Conservation (phyloP, 2,329 filamentous ascomycete genomes). For the Chrysoporthe austroafricana region DNA sequence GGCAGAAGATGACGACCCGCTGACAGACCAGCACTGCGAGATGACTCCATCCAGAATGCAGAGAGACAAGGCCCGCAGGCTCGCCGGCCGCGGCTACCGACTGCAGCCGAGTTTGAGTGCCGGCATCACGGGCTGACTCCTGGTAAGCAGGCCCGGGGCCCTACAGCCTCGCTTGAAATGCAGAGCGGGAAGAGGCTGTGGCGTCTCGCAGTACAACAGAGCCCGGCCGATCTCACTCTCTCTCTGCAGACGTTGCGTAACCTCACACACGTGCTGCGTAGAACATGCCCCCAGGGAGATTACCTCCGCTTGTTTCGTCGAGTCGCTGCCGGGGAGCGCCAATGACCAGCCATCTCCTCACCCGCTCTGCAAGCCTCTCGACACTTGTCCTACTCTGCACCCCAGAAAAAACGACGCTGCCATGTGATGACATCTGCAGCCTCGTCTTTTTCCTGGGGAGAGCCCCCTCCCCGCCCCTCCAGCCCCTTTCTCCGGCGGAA, state of each 20-base stretch:
- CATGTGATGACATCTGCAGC: slow-evolving; percentile 16
- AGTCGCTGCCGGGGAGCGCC: neutral
- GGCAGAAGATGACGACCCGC: neutral
- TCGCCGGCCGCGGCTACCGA: neutral
- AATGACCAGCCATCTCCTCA: neutral
- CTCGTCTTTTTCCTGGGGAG: neutral
- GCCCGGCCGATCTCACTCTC: neutral
- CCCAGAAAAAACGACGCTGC: slow-evolving; percentile 16
- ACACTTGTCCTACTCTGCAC: slow-evolving; percentile 7
- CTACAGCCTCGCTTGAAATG: neutral
- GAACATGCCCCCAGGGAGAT: neutral
- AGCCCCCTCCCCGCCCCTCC: neutral
- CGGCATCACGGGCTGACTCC: neutral
- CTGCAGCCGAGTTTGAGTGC: neutral
- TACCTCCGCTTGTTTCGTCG: neutral
- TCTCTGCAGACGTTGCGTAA: neutral
- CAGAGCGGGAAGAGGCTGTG: neutral
- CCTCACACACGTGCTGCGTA: neutral
- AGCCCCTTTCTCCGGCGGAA: neutral
- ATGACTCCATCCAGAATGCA: neutral
- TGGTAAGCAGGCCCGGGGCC: neutral
- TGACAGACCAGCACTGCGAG: neutral
- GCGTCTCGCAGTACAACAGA: neutral
- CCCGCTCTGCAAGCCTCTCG: neutral
- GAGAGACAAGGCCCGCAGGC: neutral